Percentiles rank a stretch among this genome's conserved stretches.
Evolutionary conservation across 495 filamentous ascomycete species (phyloP).

Genomic region (Pseudomonodictys pantanalensis): DNA sequence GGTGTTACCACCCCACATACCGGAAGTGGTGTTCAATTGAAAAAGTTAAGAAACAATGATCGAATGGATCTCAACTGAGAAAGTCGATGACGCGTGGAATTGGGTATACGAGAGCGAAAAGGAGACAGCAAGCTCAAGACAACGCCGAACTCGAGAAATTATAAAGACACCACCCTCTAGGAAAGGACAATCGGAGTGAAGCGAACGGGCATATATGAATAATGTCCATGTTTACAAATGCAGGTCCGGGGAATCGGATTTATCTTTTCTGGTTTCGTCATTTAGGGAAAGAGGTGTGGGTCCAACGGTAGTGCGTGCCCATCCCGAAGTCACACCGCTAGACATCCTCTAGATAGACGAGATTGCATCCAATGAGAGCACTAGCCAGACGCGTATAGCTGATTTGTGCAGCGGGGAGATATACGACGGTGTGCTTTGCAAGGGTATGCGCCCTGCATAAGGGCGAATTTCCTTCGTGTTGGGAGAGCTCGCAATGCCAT

Average conservation of each 20-base stretch:
- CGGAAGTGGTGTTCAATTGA: neutral
- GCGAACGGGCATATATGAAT: neutral
- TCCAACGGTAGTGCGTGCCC: neutral
- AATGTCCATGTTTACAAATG: slow-evolving; percentile 15
- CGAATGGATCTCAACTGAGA: neutral
- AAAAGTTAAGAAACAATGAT: neutral
- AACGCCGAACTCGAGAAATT: neutral
- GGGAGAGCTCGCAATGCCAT: neutral
- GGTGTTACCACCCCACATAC: slow-evolving; percentile 16
- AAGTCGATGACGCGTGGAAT: neutral
- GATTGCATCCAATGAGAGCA: too few species aligned
- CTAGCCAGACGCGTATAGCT: too few species aligned
- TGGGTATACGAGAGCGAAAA: neutral
- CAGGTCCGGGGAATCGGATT: slow-evolving; percentile 8
- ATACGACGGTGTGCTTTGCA: too few species aligned
- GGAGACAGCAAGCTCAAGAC: neutral
- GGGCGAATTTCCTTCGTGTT: neutral
- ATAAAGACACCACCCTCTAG: too few species aligned
- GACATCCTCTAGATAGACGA: too few species aligned
- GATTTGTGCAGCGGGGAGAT: too few species aligned
- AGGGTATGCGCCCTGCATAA: neutral
- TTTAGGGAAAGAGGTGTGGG: neutral
- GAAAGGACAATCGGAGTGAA: neutral
- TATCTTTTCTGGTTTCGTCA: slow-evolving; percentile 7
- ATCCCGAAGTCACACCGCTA: too few species aligned